phyloP scores from a whole-genome alignment of 768 basidiomycete species.

The Mycena metata region DNA sequence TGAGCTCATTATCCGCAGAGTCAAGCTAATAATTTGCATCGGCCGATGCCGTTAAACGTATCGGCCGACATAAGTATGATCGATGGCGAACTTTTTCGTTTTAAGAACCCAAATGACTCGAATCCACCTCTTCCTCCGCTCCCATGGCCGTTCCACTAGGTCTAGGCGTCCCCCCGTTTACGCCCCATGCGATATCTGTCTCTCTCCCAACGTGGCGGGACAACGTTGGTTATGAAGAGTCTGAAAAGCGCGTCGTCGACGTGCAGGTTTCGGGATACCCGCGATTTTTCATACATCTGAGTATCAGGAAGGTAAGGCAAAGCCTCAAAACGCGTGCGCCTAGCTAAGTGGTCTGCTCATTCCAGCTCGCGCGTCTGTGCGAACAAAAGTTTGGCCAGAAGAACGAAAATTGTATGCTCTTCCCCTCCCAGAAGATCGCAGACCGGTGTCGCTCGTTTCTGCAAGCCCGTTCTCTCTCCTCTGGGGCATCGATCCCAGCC shows the following conservation, averaged over 20 bases:
- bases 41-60: no score
- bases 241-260: conserved; percentile 82
- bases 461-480: conserved; percentile 58
- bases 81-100: not conserved
- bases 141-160: conserved; percentile 47
- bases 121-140: not conserved
- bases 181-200: conserved; percentile 84
- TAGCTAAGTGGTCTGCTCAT: not conserved
- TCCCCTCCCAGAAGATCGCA: conserved; percentile 80
- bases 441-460: conserved; percentile 84
- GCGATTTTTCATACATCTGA: conserved; percentile 91
- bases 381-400: conserved; percentile 81
- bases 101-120: not conserved
- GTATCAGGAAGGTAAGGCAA: conserved; percentile 79
- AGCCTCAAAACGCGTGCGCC: no score
- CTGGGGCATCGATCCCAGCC: conserved; percentile 60
- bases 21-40: no score
- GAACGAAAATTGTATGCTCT: conserved; percentile 84
- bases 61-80: not conserved
- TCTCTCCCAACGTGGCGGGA: conserved; percentile 90
- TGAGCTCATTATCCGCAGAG: no score
- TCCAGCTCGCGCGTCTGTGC: conserved; percentile 82
- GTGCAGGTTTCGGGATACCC: conserved; percentile 93
- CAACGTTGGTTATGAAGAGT: conserved; percentile 93
- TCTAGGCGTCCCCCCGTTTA: conserved; percentile 62